These are phyloP conservation scores for Takakia lepidozioides DNA, from an alignment of 225 moss, liverwort and hornwort species.

Conservation along the genomic window DNA sequence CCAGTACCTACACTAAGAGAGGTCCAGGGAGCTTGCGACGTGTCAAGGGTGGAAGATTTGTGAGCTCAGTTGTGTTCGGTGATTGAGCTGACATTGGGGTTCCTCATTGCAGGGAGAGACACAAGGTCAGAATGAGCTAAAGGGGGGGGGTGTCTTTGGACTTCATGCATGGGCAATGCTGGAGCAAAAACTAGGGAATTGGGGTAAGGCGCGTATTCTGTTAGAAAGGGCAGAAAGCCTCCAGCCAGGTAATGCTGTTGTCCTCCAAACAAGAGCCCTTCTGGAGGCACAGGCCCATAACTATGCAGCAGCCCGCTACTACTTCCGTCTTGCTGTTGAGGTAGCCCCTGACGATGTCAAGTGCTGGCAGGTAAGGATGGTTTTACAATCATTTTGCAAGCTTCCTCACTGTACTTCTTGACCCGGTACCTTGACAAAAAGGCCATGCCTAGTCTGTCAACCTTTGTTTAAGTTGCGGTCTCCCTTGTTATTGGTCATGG, in stretches of 20 bases:
- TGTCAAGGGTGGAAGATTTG: too few relatives aligned
- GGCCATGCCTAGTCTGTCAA: too few relatives aligned
- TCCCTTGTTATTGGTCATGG: too few relatives aligned
- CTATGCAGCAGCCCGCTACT: conserved; percentile 60
- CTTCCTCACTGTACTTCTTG: too few relatives aligned
- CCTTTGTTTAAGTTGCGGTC: too few relatives aligned
- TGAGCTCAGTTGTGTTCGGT: too few relatives aligned
- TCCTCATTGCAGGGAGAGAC: conserved; percentile 50
- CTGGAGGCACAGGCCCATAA: conserved; percentile 77
- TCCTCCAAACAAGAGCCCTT: conserved; percentile 80
- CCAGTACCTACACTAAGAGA: too few relatives aligned
- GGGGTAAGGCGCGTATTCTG: conserved; percentile 71
- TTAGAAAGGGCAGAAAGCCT: conserved; percentile 70
- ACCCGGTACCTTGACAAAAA: too few relatives aligned
- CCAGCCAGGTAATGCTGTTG: conserved; percentile 86
- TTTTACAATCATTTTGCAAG: background rate
- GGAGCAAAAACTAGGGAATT: conserved; percentile 79
- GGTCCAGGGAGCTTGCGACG: too few relatives aligned
- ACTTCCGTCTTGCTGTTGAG: conserved; percentile 70
- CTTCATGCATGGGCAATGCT: conserved; percentile 91
- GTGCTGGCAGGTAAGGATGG: conserved; percentile 94
- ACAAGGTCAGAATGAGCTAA: conserved; percentile 35
- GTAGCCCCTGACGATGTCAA: conserved; percentile 76
- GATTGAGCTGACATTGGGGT: too few relatives aligned
- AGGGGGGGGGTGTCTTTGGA: conserved; percentile 69